A percentile compares a stretch with the other conserved stretches of the same genome.
Evolutionary conservation across 139 green algal genomes (phyloP).

Genomic region (Haematococcus sp.): DNA sequence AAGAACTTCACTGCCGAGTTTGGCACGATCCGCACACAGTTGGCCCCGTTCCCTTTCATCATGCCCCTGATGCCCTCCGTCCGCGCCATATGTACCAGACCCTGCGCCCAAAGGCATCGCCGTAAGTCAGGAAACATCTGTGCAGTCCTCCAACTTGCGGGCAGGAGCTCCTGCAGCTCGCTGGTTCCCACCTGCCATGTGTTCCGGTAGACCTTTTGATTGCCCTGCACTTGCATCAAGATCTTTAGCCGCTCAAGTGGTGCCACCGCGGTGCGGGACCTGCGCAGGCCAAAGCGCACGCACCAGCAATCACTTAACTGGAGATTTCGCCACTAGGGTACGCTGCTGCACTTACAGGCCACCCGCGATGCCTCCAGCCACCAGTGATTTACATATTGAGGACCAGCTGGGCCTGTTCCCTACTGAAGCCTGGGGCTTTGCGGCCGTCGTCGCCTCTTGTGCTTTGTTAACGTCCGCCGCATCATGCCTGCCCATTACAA

Average conservation of each 20-base stretch:
- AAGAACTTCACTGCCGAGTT: constrained; percentile 98
- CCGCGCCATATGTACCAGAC: constrained; percentile 78
- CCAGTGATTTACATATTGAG: constrained; percentile 73
- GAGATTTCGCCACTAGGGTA: not conserved
- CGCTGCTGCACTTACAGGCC: constrained; percentile 72
- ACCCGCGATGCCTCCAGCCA: constrained; percentile 87
- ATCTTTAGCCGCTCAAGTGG: constrained; percentile 97
- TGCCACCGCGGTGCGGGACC: constrained; percentile 96
- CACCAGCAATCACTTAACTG: not conserved
- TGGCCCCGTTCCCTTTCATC: constrained; percentile 97
- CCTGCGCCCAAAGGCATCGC: constrained; percentile 42
- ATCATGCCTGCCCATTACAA: not conserved
- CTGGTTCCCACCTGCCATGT: constrained; percentile 71
- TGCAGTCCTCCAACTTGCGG: not conserved
- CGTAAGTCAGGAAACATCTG: not conserved
- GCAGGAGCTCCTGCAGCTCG: no score
- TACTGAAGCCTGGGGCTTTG: not conserved
- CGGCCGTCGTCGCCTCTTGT: not conserved
- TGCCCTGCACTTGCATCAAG: constrained; percentile 96
- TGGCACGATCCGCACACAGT: constrained; percentile 97
- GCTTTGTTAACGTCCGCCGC: not conserved
- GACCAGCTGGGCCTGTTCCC: constrained; percentile 16
- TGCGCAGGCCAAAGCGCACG: constrained; percentile 39
- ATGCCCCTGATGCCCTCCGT: constrained; percentile 83
- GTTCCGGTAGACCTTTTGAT: constrained; percentile 85